phyloP scores from a whole-genome alignment of 805 yeast genomes.

The Komagataella pseudopastoris region DNA sequence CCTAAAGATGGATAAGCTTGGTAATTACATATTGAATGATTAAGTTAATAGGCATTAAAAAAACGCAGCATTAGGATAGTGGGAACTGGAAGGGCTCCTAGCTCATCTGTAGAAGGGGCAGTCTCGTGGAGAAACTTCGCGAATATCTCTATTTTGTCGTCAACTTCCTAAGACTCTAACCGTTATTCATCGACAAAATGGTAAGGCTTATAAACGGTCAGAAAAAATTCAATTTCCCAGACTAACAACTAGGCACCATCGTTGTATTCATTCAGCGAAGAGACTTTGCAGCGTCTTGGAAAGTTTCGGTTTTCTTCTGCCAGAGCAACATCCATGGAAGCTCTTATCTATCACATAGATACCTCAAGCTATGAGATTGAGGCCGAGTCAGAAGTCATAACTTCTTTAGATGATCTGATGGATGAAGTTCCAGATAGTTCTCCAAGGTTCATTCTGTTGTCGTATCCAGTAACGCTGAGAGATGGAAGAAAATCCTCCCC shows the following conservation, averaged over 20 bases:
- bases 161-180: not conserved
- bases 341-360: constrained; percentile 49
- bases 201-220: not conserved
- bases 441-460: constrained; percentile 64
- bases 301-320: constrained; percentile 68
- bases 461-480: constrained; percentile 53
- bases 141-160: not conserved
- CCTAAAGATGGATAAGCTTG: constrained; percentile 71
- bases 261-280: constrained; percentile 49
- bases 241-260: constrained; percentile 23
- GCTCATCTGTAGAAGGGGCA: too few species aligned
- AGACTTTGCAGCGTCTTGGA: constrained; percentile 43
- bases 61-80: not conserved
- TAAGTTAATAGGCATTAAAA: constrained; percentile 1
- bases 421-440: constrained; percentile 75
- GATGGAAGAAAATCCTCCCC: constrained; percentile 74
- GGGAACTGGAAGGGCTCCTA: too few species aligned
- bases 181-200: not conserved
- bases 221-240: not conserved
- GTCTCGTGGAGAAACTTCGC: not conserved
- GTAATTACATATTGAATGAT: constrained; percentile 61
- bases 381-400: constrained; percentile 33
- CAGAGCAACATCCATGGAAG: constrained; percentile 46
- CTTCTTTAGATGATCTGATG: constrained; percentile 43
- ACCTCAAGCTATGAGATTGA: constrained; percentile 36